Percentiles rank a stretch among this genome's conserved stretches.
These are phyloP conservation scores for Trifolium repens DNA, from an alignment of 306 rosid species.

Conservation along the genomic window DNA sequence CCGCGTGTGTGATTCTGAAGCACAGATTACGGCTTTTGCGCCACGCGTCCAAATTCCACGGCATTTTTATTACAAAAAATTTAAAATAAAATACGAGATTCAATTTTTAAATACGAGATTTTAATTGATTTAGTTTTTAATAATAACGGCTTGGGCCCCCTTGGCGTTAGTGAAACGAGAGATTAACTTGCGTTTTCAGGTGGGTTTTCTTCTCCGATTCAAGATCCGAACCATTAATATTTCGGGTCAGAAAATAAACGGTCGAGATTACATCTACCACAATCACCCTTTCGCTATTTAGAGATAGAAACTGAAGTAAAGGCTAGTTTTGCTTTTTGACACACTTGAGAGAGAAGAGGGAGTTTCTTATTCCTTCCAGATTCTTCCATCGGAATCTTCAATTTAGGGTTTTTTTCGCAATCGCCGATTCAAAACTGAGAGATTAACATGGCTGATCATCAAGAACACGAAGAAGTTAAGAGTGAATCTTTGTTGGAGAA, in stretches of 20 bases:
- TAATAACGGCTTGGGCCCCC: conserved; percentile 41
- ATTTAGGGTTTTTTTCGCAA: conserved; percentile 41
- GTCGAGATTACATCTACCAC: conserved; percentile 45
- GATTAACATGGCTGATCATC: conserved; percentile 57
- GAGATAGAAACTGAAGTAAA: conserved; percentile 1
- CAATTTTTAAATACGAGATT: background rate
- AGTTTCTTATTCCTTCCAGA: conserved; percentile 48
- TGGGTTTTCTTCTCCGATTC: background rate
- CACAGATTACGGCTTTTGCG: background rate
- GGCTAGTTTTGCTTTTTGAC: background rate
- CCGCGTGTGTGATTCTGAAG: conserved; percentile 23
- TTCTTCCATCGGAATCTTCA: conserved; percentile 30
- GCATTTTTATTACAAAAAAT: background rate
- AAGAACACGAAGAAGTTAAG: conserved; percentile 57
- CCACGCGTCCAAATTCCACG: conserved; percentile 43
- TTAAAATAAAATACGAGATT: background rate
- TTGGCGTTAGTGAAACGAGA: conserved; percentile 30
- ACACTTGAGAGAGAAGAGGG: background rate
- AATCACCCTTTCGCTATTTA: conserved; percentile 38
- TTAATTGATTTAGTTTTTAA: background rate
- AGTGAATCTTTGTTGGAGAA: conserved; percentile 67
- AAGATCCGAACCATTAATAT: background rate
- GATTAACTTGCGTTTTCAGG: background rate
- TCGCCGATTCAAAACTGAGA: conserved; percentile 3
- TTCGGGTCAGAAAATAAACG: conserved; percentile 35